A percentile compares a stretch with the other conserved stretches of the same genome.
phyloP scores from a whole-genome alignment of 164 flowering plant genomes.

The Berberis vulgaris region DNA sequence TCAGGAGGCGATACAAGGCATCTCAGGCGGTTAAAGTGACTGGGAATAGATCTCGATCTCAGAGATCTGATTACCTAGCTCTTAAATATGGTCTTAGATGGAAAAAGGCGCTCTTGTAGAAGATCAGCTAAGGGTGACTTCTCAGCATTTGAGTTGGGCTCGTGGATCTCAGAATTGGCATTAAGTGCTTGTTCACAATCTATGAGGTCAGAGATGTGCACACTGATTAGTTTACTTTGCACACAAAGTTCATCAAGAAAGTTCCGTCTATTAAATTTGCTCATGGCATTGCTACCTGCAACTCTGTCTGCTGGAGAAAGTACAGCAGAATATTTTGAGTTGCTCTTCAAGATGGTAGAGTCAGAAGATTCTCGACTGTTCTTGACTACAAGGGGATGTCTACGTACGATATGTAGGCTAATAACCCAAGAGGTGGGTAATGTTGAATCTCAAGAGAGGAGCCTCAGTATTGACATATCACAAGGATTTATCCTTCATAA shows the following conservation, averaged over 20 bases:
- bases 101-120: conserved; percentile 59
- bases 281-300: conserved; percentile 74
- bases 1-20: conserved; percentile 88
- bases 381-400: conserved; percentile 75
- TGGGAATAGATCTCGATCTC: conserved; percentile 62
- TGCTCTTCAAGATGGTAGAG: conserved; percentile 89
- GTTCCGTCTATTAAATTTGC: conserved; percentile 63
- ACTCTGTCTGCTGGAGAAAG: conserved; percentile 96
- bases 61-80: conserved; percentile 66
- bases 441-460: conserved; percentile 83
- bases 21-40: conserved; percentile 57
- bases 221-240: conserved; percentile 72
- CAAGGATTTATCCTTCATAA: conserved; percentile 98
- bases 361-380: conserved; percentile 91
- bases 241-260: conserved; percentile 73
- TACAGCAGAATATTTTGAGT: conserved; percentile 93
- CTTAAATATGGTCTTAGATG: conserved; percentile 93
- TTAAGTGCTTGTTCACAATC: conserved; percentile 97
- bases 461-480: conserved; percentile 90
- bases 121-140: conserved; percentile 40
- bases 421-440: conserved; percentile 79
- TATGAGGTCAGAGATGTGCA: conserved; percentile 93
- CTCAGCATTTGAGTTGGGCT: conserved; percentile 79
- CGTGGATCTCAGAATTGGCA: conserved; percentile 93
- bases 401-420: conserved; percentile 62